A percentile compares a stretch with the other conserved stretches of the same genome.
These are phyloP conservation scores for Eremochloa ophiuroides DNA, from an alignment of 176 grass and related monocot species.

Conservation along the genomic window DNA sequence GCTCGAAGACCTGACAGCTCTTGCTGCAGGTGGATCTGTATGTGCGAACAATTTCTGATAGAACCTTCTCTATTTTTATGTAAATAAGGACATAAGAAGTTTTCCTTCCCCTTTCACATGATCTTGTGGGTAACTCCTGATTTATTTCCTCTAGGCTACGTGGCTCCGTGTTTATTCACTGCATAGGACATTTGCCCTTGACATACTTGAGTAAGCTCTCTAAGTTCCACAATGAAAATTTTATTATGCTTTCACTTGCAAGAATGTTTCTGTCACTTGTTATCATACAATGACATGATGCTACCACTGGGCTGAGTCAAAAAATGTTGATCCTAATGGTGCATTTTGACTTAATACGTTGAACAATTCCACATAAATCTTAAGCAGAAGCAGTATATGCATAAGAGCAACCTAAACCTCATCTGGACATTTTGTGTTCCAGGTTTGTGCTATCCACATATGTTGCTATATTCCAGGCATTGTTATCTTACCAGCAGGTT, in stretches of 20 bases:
- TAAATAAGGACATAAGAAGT: conserved; percentile 18
- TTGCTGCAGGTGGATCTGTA: conserved; percentile 99
- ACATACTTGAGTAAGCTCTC: conserved; percentile 88
- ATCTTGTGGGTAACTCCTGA: conserved; percentile 13
- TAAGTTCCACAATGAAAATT: conserved; percentile 11
- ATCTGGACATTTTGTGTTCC: conserved; percentile 36
- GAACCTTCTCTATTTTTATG: conserved; percentile 13
- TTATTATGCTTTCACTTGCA: not conserved
- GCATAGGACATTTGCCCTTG: conserved; percentile 89
- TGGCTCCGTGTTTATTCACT: conserved; percentile 84
- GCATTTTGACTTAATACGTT: not conserved
- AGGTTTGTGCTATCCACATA: conserved; percentile 96
- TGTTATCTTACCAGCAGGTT: conserved; percentile 91
- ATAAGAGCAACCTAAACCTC: not conserved
- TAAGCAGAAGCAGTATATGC: conserved; percentile 1
- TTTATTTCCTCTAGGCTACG: conserved; percentile 47
- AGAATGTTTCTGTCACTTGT: not conserved
- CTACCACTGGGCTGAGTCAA: not conserved
- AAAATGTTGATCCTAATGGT: not conserved
- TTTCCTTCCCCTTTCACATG: not conserved
- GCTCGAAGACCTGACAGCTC: conserved; percentile 98
- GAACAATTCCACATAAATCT: not conserved
- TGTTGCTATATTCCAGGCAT: conserved; percentile 70
- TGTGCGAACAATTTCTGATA: conserved; percentile 61
- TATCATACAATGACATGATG: conserved; percentile 5